phyloP scores from a whole-genome alignment of 768 basidiomycete genomes.

The Roridomyces roridus region DNA sequence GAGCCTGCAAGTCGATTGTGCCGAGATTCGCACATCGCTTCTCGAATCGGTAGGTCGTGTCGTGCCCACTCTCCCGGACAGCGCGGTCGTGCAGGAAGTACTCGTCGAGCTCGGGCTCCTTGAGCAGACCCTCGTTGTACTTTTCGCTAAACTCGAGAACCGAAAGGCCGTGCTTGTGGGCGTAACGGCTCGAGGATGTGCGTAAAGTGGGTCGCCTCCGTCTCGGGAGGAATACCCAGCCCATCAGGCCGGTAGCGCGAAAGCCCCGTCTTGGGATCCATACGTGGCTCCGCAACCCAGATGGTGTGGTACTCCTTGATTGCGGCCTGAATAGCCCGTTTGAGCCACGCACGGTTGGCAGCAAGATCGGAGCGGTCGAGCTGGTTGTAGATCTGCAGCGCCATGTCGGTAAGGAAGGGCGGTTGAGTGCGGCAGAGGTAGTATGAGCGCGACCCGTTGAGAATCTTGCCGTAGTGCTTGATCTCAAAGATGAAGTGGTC shows the following conservation, averaged over 20 bases:
- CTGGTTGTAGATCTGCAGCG: conserved; percentile 96
- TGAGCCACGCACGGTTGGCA: conserved; percentile 89
- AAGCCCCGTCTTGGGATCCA: conserved; percentile 93
- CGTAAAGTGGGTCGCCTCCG: conserved; percentile 97
- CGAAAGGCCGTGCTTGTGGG: conserved; percentile 88
- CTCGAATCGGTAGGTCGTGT: conserved; percentile 97
- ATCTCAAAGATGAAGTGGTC: conserved; percentile 99
- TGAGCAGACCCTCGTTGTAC: conserved; percentile 85
- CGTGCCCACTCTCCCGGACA: conserved; percentile 95
- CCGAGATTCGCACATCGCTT: conserved; percentile 96
- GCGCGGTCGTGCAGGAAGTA: conserved; percentile 98
- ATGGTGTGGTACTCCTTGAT: conserved; percentile 99
- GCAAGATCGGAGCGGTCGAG: conserved; percentile 84
- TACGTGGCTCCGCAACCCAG: conserved; percentile 94
- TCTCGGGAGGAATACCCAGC: conserved; percentile 96
- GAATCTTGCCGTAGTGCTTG: conserved; percentile 94
- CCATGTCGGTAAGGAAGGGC: conserved; percentile 98
- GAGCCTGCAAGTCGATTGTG: conserved; percentile 93
- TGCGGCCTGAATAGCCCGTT: conserved; percentile 94
- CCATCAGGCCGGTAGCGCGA: conserved; percentile 95
- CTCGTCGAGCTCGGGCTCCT: conserved; percentile 91
- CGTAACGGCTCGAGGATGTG: conserved; percentile 96
- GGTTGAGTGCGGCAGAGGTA: conserved; percentile 97
- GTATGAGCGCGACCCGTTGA: conserved; percentile 95
- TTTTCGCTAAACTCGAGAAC: conserved; percentile 96